Evolutionary conservation across 2,329 filamentous ascomycete genomes (phyloP), one percentile per base, ranked within the genome.

Genomic region (Neopestalotiopsis sp.): DNA sequence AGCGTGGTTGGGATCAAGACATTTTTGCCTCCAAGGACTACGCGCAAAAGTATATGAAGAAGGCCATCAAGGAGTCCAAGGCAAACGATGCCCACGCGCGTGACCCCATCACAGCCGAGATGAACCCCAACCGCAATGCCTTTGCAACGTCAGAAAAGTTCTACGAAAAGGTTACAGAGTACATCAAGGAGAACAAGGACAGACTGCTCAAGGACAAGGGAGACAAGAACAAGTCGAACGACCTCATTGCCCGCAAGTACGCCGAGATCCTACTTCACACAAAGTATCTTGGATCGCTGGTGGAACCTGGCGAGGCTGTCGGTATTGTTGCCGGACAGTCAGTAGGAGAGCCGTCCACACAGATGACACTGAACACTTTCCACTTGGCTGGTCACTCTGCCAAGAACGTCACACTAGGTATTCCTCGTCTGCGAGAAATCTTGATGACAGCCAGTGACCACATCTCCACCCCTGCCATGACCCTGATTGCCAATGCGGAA

Each of bases 341-440:
- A 40, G 91, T 99, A 57, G 96, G 96, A 78, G 97, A 99, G 79
- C 96, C 97, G 9, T 98, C 95, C 2, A 99, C 96, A 12, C 96
- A 99, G 81, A 99, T 99, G 97, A 99, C 97, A 7, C 85, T 99
- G 67, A 99, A 99, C 83, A 99, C 97, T 34, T 99, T 99, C 89
- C 96, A 99, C 88, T 93, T 99, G 89, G 96, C 96, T 81, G 96
- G 96, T 77, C 95, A 98, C 85, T 95, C 96, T 24, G 92, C 96
- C 38, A 98, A 98, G 87, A 99, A 99, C 88, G 97, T 99, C 78
- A 99, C 96, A 0, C 89, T 98, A 24, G 96, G 96, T 93, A 98
- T 99, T 78, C 96, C 96, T 69, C 94, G 96, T 83, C 88, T 99
- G 24, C 89, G 96, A 83, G 96, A 99, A 87, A 98, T 99, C 75